Evolutionary conservation across 139 green algal genomes (phyloP), one percentile per base, ranked within the genome.

Genomic region (Tetradesmus lagerheimii): DNA sequence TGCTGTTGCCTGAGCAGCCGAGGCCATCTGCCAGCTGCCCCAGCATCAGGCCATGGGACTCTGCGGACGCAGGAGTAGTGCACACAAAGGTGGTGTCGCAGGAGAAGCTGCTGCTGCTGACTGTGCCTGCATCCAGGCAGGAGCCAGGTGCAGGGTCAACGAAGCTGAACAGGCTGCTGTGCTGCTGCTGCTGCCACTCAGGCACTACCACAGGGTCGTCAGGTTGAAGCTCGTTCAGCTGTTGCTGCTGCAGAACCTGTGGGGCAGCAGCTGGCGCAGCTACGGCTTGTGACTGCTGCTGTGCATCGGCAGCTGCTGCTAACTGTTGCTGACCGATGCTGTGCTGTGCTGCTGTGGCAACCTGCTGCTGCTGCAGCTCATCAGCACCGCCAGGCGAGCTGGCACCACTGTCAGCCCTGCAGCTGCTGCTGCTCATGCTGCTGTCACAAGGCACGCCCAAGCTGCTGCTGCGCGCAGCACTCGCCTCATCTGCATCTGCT

Each of bases 111-210:
- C 83, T 80, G 71, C 83, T 80, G 62, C 83, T 53, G 25, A 23
- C 41, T 39, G 37, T 39, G 27, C 8, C 78, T 34, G 64, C 43
- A n/a, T 80, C 83, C 11, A 88, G 38, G 4, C 35, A 34, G 9
- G 31, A 37, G 6, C 37, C 62, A 45, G 83, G 27, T 20, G 64
- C 83, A 31, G 83, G 35, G 71, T 88, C 64, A 2, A 80, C 62
- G 8, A 88, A 38, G 37, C 83, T 50, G 47, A 88, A 88, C 83
- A 88, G 64, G 31, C 83, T 88, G 62, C 83, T 53, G 14, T 80
- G 83, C 38, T 88, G 82, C 82, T 88, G 82, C 82, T 87, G 83
- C 83, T 88, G 83, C 83, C 83, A 88, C 41, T 88, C 83, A n/a
- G 83, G 83, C 14, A 88, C 38, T 14, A 80, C 35, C 2, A 80